Base-by-base conservation (phyloP, 495 filamentous ascomycete species). In the Podospora tetraspora region DNA sequence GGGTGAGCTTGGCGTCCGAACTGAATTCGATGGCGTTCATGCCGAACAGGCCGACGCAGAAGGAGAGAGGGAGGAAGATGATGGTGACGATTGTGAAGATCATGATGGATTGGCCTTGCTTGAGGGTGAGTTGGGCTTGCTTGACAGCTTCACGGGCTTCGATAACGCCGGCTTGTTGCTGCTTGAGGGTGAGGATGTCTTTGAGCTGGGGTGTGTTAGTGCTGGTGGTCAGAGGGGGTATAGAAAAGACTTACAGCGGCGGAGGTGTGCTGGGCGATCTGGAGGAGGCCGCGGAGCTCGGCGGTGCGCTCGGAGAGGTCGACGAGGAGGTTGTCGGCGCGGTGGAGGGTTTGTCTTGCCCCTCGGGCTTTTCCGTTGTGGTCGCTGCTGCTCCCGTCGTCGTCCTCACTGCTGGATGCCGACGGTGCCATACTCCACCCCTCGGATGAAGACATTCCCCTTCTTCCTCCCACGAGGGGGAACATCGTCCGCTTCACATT, bases 61-160 rank as follows among this genome's bases (percentile, higher is more conserved):
- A 81, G 10, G 76, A 78, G 0, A 81, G 62, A 1, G 79, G 78
- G 1, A 81, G 72, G 67, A 83, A 83, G 52, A 89, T 82, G 65
- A 89, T 87, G 1, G 85, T 88, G 67, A 89, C 84, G 22, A 89
- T 81, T 1, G 88, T 90, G 69, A 90, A 89, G 0, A 89, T 82
- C 86, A 89, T 88, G 60, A 90, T 83, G 16, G 86, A 83, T 52
- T 83, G 78, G 1, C 85, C 84, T 69, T 90, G 87, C 57, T 82
- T 84, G 24, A 85, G 79, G 1, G 85, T 84, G 9, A 87, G 83
- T n/a, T 86, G 81, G 3, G 85, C 85, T 61, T 88, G 84, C 72
- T 82, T 83, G 9, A 86, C 76, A 0, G 87, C 83, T 59, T 86
- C 79, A 61, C 84, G 82, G 10, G 86, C 83, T 71, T 90, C 85